phyloP scores from a whole-genome alignment of 2,329 filamentous ascomycete genomes.

The Penicillium expansum region DNA sequence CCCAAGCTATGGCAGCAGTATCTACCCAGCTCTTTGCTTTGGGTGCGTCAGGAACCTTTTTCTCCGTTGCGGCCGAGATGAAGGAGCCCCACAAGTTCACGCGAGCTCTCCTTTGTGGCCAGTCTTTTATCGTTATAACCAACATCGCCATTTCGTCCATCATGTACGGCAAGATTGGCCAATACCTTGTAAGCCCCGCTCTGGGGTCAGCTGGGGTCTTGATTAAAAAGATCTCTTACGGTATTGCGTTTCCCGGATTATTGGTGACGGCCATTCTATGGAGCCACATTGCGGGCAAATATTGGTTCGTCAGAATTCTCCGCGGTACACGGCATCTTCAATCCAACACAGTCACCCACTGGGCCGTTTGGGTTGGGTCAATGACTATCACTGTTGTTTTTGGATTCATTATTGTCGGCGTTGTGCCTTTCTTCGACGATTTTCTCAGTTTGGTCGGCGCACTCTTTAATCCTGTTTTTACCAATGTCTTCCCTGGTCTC shows the following conservation, averaged over 20 bases:
- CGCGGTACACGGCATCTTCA: not conserved
- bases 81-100: not conserved
- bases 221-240: not conserved
- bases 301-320: not conserved
- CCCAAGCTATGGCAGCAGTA: not conserved
- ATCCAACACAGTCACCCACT: not conserved
- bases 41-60: not conserved
- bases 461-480: not conserved
- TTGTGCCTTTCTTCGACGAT: not conserved
- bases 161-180: not conserved
- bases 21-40: not conserved
- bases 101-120: not conserved
- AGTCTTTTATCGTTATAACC: not conserved
- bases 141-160: not conserved
- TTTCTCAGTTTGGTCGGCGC: not conserved
- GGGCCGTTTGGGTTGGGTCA: not conserved
- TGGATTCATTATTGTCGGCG: not conserved
- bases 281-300: not conserved
- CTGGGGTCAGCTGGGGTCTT: not conserved
- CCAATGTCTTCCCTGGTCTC: not conserved
- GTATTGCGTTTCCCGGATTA: not conserved
- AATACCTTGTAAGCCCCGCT: not conserved
- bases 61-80: not conserved
- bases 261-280: not conserved
- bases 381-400: not conserved